Base-by-base conservation (phyloP, 2,329 filamentous ascomycete genomes). In the Xylaria sp. region DNA sequence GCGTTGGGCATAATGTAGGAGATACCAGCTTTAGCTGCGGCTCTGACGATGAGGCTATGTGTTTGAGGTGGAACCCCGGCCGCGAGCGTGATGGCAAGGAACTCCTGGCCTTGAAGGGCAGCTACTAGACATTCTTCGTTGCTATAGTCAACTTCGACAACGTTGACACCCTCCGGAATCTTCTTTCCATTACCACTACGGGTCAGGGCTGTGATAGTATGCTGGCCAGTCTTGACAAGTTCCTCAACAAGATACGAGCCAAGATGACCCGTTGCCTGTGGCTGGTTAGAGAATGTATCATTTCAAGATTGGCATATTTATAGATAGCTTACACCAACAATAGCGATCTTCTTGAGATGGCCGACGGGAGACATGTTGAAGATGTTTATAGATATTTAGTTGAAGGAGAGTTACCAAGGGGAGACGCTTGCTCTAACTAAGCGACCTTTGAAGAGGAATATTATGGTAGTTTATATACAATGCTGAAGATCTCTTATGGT, bases 1-100 rank as follows among this genome's bases (percentile, higher is more conserved):
- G 75, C 75, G 69, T 87, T 88, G 2, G 86, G 87, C 75, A 89
- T 80, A 57, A 89, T 71, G 71, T 84, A 88, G 1, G 81, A 79
- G 0, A 89, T 79, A 2, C 82, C 83, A 0, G 87, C 86, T 59
- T 83, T 81, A 11, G 81, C 83, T 0, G 87, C 87, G 0, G 87
- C 87, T 13, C 78, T 74, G 66, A 88, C 77, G 31, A 89, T 77
- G 66, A 83, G 83, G 67, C 72, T 76, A 50, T 86, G 81, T 3
- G 80, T 81, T n/a, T 83, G 82, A 0, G 69, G 75, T 0, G 84
- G 79, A 0, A 83, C 84, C 0, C 51, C 68, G 0, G 78, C 75
- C 10, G 80, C 69, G 61, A 89, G 74, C 5, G 85, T 85, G 61
- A 89, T 87, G 69, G 87, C 80, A 5, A 89, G 78, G 51, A 83